Base-by-base conservation (phyloP, 2,329 filamentous ascomycete genomes). In the Diplodia mutila region DNA sequence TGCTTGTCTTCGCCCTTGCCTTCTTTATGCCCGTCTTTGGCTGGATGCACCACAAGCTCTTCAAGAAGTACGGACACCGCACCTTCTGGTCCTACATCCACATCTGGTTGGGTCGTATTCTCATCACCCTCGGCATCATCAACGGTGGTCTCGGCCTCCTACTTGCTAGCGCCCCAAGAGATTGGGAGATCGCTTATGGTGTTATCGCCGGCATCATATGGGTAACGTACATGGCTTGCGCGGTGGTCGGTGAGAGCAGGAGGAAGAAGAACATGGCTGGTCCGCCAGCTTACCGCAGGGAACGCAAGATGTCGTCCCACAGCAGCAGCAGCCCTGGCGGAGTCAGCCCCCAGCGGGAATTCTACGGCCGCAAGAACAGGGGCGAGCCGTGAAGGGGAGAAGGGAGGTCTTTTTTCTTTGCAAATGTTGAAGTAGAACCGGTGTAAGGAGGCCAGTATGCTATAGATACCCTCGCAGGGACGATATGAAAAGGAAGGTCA, bases 111-210 rank as follows among this genome's bases (percentile, higher is more conserved):
- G 85, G 85, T 21, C 77, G 85, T 2, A 70, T 78, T 25, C 76
- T 83, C 37, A 82, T 87, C 34, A 75, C 81, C 1, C 73, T 86
- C 4, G 85, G 82, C 1, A 82, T 86, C 65, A 78, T 86, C 72
- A 87, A 86, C 72, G 85, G 83, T 25, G 85, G 85, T 1, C 74
- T 87, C 2, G 85, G 85, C 0, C 79, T 86, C 48, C 74, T 77
- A 64, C 72, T 85, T 21, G 79, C 81, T 3, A 74, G 78, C 21
- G 75, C 78, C 54, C 27, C 37, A 42, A 42, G 65, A 18, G 68
- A 59, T 46, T 70, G 34, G 48, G 23, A 9, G 16, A 73, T 76
- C 67, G 75, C 74, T 0, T 79, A 79, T 66, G 73, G 76, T 7
- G 69, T 78, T 8, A 67, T 78, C 32, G 76, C 76, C 8, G 75